phyloP scores from a whole-genome alignment of 306 rosid species.

The Acacia crassicarpa region DNA sequence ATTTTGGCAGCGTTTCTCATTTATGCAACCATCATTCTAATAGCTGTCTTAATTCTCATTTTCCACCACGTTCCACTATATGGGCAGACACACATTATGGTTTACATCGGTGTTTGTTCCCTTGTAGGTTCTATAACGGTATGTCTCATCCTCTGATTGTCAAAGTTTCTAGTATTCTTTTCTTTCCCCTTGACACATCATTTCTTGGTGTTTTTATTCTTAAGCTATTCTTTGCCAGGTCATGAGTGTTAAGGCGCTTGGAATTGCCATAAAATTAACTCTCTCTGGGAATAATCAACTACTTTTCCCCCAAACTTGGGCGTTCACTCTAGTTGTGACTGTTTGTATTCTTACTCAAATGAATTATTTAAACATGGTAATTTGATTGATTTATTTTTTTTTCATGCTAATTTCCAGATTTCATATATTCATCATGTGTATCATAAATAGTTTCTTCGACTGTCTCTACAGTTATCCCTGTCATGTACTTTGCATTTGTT shows the following conservation, averaged over 20 bases:
- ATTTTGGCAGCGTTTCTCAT: conserved; percentile 15
- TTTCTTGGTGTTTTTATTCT: conserved; percentile 21
- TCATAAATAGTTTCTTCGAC: not conserved
- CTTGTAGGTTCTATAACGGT: conserved; percentile 92
- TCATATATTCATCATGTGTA: not conserved
- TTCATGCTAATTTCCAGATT: conserved; percentile 22
- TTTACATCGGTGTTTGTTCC: conserved; percentile 88
- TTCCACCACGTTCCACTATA: conserved; percentile 61
- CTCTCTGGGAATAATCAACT: conserved; percentile 93
- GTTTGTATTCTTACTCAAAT: conserved; percentile 94
- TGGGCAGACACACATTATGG: conserved; percentile 64
- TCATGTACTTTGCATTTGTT: conserved; percentile 1
- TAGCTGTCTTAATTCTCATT: conserved; percentile 50
- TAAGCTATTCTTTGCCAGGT: conserved; percentile 63
- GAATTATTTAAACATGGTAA: conserved; percentile 98
- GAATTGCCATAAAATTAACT: conserved; percentile 95
- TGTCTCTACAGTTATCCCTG: conserved; percentile 4
- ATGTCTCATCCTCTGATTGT: conserved; percentile 33
- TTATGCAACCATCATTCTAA: conserved; percentile 43
- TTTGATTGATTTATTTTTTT: not conserved
- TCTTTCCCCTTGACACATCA: conserved; percentile 27
- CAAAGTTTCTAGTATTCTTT: conserved; percentile 22
- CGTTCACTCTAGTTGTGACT: conserved; percentile 72
- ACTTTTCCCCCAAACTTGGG: conserved; percentile 95
- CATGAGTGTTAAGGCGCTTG: conserved; percentile 98